A percentile compares a stretch with the other conserved stretches of the same genome.
phyloP scores from a whole-genome alignment of 805 yeast genomes.

The Barnettozyma sucrosica region DNA sequence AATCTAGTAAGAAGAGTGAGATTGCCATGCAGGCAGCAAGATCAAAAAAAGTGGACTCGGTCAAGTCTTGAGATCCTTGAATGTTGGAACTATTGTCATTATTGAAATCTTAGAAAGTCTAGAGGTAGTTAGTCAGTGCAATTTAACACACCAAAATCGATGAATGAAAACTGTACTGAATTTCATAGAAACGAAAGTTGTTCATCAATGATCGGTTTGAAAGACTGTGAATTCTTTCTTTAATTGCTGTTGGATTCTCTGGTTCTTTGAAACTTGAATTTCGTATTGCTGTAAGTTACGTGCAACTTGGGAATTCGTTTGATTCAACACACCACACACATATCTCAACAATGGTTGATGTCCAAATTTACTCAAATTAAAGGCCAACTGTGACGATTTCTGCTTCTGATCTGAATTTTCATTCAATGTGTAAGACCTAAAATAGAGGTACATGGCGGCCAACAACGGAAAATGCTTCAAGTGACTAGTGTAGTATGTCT shows the following conservation, averaged over 20 bases:
- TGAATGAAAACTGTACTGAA: too few species aligned
- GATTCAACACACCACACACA: slow-evolving; percentile 21
- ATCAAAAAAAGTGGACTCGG: slow-evolving; percentile 12
- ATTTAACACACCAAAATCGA: too few species aligned
- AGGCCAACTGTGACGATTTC: slow-evolving; percentile 24
- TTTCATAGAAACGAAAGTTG: too few species aligned
- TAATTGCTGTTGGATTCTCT: slow-evolving; percentile 8
- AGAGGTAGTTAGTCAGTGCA: background rate
- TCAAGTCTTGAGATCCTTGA: background rate
- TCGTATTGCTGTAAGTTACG: slow-evolving; percentile 22
- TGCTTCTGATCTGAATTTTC: slow-evolving; percentile 26
- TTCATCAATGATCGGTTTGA: background rate
- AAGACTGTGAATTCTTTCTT: background rate
- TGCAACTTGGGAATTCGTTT: slow-evolving; percentile 19
- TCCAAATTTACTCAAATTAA: slow-evolving; percentile 24
- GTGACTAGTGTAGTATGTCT: slow-evolving; percentile 15
- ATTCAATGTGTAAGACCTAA: slow-evolving; percentile 22
- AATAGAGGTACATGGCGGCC: slow-evolving; percentile 18
- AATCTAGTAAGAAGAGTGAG: slow-evolving; percentile 34
- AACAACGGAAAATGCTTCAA: slow-evolving; percentile 19
- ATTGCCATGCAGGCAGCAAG: slow-evolving; percentile 19
- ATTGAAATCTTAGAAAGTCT: background rate
- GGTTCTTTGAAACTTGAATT: slow-evolving; percentile 20
- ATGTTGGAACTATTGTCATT: background rate
- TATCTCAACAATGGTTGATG: slow-evolving; percentile 22